A percentile compares a stretch with the other conserved stretches of the same genome.
These are phyloP conservation scores for Arabidopsis arenosa DNA, from an alignment of 345 rosid species.

Conservation along the genomic window DNA sequence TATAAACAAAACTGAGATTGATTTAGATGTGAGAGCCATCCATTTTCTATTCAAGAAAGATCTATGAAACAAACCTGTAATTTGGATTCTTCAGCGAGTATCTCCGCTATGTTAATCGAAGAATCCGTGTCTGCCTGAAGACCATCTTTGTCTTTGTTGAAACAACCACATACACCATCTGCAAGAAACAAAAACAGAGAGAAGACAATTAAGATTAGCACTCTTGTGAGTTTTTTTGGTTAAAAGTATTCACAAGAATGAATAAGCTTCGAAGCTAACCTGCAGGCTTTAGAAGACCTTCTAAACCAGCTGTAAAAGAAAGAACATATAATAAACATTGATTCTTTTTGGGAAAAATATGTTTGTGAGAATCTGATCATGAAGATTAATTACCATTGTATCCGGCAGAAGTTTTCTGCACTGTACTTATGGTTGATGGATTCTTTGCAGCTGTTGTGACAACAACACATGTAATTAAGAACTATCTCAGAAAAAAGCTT, in stretches of 20 bases:
- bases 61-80: constrained; percentile 25
- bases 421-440: constrained; percentile 17
- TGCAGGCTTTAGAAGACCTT: constrained; percentile 39
- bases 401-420: constrained; percentile 21
- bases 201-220: constrained; percentile 16
- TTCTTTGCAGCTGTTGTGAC: constrained; percentile 23
- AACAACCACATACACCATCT: constrained; percentile 47
- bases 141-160: constrained; percentile 40
- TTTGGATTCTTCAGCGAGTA: constrained; percentile 35
- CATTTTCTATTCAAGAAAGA: background rate
- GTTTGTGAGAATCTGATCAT: constrained; percentile 1
- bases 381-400: constrained; percentile 21
- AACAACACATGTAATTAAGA: constrained; percentile 12
- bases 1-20: constrained; percentile 5
- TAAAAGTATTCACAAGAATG: background rate
- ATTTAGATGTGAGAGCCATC: constrained; percentile 12
- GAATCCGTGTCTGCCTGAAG: constrained; percentile 32
- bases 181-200: constrained; percentile 31
- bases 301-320: constrained; percentile 26
- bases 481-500: background rate
- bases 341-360: too few species aligned
- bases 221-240: constrained; percentile 24
- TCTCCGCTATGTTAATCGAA: constrained; percentile 39
- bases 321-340: constrained; percentile 25
- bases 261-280: constrained; percentile 32